Conservation (phyloP, 805 yeast species). For the Zygotorulaspora sp. region DNA sequence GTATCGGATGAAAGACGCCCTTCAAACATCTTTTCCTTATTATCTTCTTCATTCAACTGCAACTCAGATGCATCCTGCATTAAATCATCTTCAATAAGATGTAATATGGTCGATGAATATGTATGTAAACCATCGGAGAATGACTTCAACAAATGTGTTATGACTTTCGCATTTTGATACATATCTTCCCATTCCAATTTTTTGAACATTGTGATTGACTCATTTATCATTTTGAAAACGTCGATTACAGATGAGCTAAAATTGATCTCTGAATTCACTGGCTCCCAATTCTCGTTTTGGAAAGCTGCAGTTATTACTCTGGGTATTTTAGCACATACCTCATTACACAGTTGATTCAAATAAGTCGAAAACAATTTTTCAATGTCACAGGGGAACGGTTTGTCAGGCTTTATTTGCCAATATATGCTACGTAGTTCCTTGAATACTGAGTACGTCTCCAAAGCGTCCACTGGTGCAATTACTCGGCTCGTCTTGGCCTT, state of each 20-base stretch:
- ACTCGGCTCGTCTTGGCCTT: constrained; percentile 30
- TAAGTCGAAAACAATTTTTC: constrained; percentile 54
- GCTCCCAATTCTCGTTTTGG: constrained; percentile 52
- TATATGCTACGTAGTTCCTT: constrained; percentile 50
- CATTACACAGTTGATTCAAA: constrained; percentile 39
- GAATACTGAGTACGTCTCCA: constrained; percentile 51
- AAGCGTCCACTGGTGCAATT: constrained; percentile 51
- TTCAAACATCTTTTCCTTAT: constrained; percentile 24
- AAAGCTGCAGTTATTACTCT: constrained; percentile 53
- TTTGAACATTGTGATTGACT: constrained; percentile 52
- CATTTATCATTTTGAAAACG: constrained; percentile 58
- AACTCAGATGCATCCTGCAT: constrained; percentile 12
- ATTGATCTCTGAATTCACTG: constrained; percentile 43
- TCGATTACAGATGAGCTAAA: constrained; percentile 64
- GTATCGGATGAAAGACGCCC: constrained; percentile 36
- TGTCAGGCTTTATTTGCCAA: constrained; percentile 42
- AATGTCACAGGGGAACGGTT: constrained; percentile 47
- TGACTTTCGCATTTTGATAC: constrained; percentile 56
- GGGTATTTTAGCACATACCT: constrained; percentile 43
- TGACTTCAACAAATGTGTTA: constrained; percentile 56
- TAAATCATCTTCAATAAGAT: constrained; percentile 42
- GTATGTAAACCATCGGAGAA: constrained; percentile 56
- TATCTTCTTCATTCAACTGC: constrained; percentile 12
- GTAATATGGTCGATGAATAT: constrained; percentile 41
- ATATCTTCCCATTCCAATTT: constrained; percentile 63